Evolutionary conservation across 2,329 filamentous ascomycete genomes (phyloP).

Genomic region (Akanthomyces uredinophilus): DNA sequence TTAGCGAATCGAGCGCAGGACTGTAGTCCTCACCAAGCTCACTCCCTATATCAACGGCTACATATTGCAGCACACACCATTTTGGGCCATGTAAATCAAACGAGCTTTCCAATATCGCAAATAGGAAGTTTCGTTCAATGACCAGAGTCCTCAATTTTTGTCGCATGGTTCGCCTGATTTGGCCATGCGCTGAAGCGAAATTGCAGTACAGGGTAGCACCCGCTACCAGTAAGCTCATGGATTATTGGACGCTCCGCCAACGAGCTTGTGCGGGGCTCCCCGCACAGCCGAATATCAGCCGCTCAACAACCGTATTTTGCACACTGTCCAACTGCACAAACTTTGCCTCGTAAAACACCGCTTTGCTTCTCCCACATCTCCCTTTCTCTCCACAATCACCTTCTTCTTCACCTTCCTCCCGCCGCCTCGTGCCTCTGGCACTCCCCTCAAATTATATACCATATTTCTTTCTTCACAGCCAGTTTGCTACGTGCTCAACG

Average conservation of each 20-base stretch:
- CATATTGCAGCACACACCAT: neutral
- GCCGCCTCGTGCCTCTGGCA: slow-evolving; percentile 17
- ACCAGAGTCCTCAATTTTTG: neutral
- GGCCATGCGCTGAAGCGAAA: neutral
- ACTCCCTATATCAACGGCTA: too few species aligned
- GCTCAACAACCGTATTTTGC: neutral
- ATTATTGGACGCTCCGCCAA: neutral
- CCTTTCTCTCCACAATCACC: slow-evolving; percentile 19
- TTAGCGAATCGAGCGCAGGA: too few species aligned
- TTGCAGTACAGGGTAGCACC: slow-evolving; percentile 7
- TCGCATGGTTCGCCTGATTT: neutral
- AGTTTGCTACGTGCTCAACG: slow-evolving; percentile 39
- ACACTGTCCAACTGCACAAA: slow-evolving; percentile 27
- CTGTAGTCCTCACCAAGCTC: too few species aligned
- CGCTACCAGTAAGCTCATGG: neutral
- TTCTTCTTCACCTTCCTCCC: slow-evolving; percentile 16
- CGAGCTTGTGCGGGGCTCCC: slow-evolving; percentile 10
- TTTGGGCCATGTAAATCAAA: neutral
- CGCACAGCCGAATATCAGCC: slow-evolving; percentile 15
- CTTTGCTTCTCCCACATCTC: slow-evolving; percentile 18
- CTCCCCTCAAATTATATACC: slow-evolving; percentile 17
- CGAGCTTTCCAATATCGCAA: neutral
- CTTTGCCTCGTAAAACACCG: slow-evolving; percentile 28
- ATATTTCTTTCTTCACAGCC: slow-evolving; percentile 18
- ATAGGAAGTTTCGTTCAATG: neutral